Base-by-base conservation (phyloP, 164 flowering plant species). In the Piper betle region DNA sequence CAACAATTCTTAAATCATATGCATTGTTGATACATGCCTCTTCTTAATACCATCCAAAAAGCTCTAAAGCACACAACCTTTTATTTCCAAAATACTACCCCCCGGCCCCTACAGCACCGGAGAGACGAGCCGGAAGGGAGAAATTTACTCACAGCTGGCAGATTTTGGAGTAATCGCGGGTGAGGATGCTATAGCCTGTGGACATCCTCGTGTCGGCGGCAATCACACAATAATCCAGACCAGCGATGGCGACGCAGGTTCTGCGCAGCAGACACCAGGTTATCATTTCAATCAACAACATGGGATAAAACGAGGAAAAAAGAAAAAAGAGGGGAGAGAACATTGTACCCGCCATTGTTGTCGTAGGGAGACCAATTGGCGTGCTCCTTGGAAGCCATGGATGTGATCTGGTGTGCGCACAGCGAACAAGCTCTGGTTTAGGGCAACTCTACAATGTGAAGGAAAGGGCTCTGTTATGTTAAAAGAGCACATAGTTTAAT, bases 151-250 rank as follows among this genome's bases (percentile, higher is more conserved):
- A 90, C 97, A 90, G 72, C 64, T 81, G 70, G 65, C 64, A 68
- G 65, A 90, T 80, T 75, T 90, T 90, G 80, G 97, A 90, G 79
- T 84, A 87, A 64, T 90, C 97, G 59, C 94, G 86, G n/a, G n/a
- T 82, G 66, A 89, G 87, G 55, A 89, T 86, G 62, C 42, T 86
- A 79, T 89, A 89, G 54, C 96, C 96, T 33, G 88, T 81, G 10
- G 97, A 90, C 97, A 90, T 80, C 17, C 97, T 82, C 61, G 97
- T 90, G 53, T 90, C 97, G 10, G 97, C 86, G 0, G 97, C 97
- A 62, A 90, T 74, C 5, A 90, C 97, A 57, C 97, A 90, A 73
- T 90, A 90, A 73, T 90, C 84, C 2, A 87, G 71, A 7, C 97
- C 97, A 6, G 97, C 97, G 55, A 90, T 74, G 46, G 95, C 97